Conservation (phyloP, 2,329 filamentous ascomycete genomes). For the Cadophora luteo-olivacea region DNA sequence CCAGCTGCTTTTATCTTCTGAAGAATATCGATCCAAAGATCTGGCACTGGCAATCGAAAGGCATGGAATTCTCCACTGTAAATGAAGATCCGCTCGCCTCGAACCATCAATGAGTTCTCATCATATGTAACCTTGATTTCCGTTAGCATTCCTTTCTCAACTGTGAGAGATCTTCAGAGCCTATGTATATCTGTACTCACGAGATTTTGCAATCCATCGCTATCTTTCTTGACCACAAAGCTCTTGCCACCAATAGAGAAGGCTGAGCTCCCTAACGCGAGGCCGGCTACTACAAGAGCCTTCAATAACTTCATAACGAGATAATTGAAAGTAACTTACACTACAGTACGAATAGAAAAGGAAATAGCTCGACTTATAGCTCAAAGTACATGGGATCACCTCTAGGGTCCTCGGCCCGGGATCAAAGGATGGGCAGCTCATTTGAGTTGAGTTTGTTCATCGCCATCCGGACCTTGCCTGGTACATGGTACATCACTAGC, state of each 20-base stretch:
- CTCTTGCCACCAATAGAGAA: background rate
- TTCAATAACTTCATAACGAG: background rate
- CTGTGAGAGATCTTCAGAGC: no score
- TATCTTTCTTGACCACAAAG: background rate
- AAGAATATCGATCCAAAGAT: constrained; percentile 72
- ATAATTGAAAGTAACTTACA: background rate
- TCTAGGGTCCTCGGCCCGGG: background rate
- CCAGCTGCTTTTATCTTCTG: constrained; percentile 83
- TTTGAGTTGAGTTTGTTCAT: background rate
- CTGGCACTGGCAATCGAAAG: constrained; percentile 59
- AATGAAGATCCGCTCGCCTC: constrained; percentile 72
- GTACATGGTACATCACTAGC: background rate
- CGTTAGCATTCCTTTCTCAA: background rate
- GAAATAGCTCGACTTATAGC: background rate
- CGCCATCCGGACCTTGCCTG: background rate
- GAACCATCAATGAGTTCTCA: constrained; percentile 72
- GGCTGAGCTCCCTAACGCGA: background rate
- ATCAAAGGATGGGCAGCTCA: background rate
- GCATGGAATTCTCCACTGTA: constrained; percentile 62
- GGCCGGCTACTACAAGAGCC: background rate
- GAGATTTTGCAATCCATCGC: background rate
- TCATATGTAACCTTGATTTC: constrained; percentile 68
- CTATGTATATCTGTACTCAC: background rate
- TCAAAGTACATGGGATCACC: background rate
- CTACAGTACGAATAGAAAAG: background rate